Conservation (phyloP, 2,329 filamentous ascomycete genomes). For the Sphaerulina vaccinii region DNA sequence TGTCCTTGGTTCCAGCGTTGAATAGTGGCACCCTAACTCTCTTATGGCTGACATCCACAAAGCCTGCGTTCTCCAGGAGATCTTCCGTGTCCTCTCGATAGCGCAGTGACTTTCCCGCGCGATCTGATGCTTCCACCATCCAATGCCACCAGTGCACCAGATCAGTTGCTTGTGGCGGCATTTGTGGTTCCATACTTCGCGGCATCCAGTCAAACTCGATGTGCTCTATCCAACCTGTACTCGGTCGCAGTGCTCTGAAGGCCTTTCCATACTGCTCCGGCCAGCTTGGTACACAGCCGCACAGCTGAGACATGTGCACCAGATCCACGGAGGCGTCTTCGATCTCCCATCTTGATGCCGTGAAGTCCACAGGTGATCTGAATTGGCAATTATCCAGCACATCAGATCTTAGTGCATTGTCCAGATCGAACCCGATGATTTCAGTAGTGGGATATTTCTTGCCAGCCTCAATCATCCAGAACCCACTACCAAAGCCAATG, state of each 20-base stretch:
- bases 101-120: slow-evolving; percentile 62
- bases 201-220: slow-evolving; percentile 84
- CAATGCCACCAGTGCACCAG: slow-evolving; percentile 65
- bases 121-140: slow-evolving; percentile 63
- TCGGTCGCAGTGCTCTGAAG: slow-evolving; percentile 69
- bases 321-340: slow-evolving; percentile 73
- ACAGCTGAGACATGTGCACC: slow-evolving; percentile 77
- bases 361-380: slow-evolving; percentile 60
- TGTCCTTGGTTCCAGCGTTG: slow-evolving; percentile 60
- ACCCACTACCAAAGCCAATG: slow-evolving; percentile 82
- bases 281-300: slow-evolving; percentile 78
- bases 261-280: slow-evolving; percentile 67
- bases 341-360: slow-evolving; percentile 72
- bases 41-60: slow-evolving; percentile 70
- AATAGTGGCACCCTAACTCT: slow-evolving; percentile 65
- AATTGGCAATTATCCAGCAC: slow-evolving; percentile 21
- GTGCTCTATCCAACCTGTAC: slow-evolving; percentile 76
- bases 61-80: slow-evolving; percentile 68
- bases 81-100: slow-evolving; percentile 62
- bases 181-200: slow-evolving; percentile 59
- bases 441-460: slow-evolving; percentile 51
- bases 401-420: slow-evolving; percentile 18
- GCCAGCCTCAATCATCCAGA: slow-evolving; percentile 86
- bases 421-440: slow-evolving; percentile 32
- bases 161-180: slow-evolving; percentile 55